A percentile compares a stretch with the other conserved stretches of the same genome.
These are phyloP conservation scores for Termitomyces sp. DNA, from an alignment of 768 basidiomycete species.

Conservation along the genomic window DNA sequence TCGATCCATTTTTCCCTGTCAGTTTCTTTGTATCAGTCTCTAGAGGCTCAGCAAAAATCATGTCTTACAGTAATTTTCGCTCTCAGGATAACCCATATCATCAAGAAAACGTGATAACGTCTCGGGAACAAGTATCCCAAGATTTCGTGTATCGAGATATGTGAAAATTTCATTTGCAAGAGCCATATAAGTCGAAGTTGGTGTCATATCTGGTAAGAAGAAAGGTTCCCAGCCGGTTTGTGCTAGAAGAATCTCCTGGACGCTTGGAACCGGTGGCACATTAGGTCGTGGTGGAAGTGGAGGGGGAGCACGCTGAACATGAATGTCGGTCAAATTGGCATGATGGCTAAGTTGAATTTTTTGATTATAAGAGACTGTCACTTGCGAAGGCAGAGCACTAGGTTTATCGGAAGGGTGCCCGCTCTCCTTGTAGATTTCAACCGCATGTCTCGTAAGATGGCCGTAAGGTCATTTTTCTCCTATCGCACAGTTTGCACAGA, in stretches of 20 bases:
- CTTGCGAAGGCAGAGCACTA: neutral
- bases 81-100: constrained; percentile 8
- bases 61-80: constrained; percentile 8
- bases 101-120: constrained; percentile 9
- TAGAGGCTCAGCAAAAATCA: neutral
- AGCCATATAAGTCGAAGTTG: constrained; percentile 8
- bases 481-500: constrained; percentile 10
- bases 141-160: constrained; percentile 9
- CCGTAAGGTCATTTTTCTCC: constrained; percentile 4
- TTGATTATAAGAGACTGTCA: neutral
- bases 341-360: neutral
- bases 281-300: neutral
- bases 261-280: neutral
- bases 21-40: neutral
- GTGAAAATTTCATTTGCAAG: constrained; percentile 12
- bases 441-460: constrained; percentile 3
- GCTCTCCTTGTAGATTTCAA: constrained; percentile 8
- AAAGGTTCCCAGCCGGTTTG: constrained; percentile 10
- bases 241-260: neutral
- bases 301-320: neutral
- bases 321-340: neutral
- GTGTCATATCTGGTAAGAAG: constrained; percentile 7
- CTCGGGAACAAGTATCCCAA: constrained; percentile 7
- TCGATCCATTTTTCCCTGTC: constrained; percentile 6
- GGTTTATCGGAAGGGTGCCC: neutral